These are phyloP conservation scores for Chenopodium berlandieri DNA, from an alignment of 148 eudicot genomes.

Conservation along the genomic window DNA sequence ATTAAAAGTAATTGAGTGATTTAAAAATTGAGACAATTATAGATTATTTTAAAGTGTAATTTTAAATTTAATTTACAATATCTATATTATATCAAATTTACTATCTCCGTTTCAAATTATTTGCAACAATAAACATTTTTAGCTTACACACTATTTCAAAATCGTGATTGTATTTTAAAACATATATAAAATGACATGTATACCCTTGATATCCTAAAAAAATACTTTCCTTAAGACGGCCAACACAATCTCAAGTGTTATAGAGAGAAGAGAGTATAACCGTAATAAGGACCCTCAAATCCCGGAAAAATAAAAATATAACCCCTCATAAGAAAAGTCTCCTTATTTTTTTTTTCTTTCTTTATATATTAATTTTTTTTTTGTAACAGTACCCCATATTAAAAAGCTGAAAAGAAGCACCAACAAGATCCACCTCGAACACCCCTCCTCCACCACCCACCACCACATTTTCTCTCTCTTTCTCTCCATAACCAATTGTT, in stretches of 20 bases:
- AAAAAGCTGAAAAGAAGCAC: slow-evolving; percentile 43
- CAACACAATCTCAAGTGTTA: slow-evolving; percentile 13
- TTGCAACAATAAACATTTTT: no score
- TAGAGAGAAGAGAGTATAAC: background rate
- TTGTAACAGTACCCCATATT: slow-evolving; percentile 33
- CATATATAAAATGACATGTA: background rate
- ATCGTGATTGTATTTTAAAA: no score
- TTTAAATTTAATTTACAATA: no score
- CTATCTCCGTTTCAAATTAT: no score
- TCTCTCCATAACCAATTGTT: background rate
- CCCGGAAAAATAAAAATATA: slow-evolving; percentile 27
- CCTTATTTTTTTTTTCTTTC: slow-evolving; percentile 1
- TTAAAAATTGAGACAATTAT: no score
- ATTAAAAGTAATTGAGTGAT: no score
- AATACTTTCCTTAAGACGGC: background rate
- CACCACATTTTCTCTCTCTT: slow-evolving; percentile 6
- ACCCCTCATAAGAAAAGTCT: slow-evolving; percentile 15
- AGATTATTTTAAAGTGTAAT: no score
- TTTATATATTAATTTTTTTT: background rate
- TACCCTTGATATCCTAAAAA: background rate
- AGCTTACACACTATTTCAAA: no score
- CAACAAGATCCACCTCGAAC: slow-evolving; percentile 97
- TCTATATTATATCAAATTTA: no score
- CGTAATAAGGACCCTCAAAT: slow-evolving; percentile 29
- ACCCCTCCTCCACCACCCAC: slow-evolving; percentile 34